These are phyloP conservation scores for Porcisia deanei DNA, from an alignment of 208 protist species.

Conservation along the genomic window DNA sequence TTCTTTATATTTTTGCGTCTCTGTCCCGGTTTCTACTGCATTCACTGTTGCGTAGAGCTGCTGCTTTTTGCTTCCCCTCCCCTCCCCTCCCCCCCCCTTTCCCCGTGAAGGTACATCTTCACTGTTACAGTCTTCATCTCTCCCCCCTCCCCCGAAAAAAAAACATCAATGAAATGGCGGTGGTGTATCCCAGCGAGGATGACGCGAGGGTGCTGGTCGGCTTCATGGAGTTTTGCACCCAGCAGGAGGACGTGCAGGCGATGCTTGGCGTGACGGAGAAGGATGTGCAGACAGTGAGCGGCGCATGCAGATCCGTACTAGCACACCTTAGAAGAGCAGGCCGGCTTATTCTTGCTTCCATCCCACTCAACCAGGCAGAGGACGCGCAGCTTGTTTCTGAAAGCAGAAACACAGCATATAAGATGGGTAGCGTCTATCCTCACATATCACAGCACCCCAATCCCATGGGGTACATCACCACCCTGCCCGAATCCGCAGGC, in stretches of 20 bases:
- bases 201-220: constrained; percentile 20
- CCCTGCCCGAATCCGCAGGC: constrained; percentile 19
- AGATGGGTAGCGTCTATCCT: constrained; percentile 30
- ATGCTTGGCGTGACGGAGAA: constrained; percentile 15
- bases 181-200: constrained; percentile 34
- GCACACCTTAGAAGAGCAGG: constrained; percentile 17
- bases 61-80: not conserved
- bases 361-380: constrained; percentile 15
- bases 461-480: constrained; percentile 19
- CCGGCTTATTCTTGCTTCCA: constrained; percentile 33
- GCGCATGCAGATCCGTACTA: constrained; percentile 32
- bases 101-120: not conserved
- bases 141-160: not conserved
- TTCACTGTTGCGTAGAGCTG: not conserved
- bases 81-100: not conserved
- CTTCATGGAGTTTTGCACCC: constrained; percentile 30
- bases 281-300: constrained; percentile 21
- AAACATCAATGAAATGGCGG: constrained; percentile 16
- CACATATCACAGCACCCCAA: constrained; percentile 13
- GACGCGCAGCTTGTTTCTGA: constrained; percentile 1
- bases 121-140: not conserved
- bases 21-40: not conserved
- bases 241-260: constrained; percentile 15
- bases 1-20: not conserved
- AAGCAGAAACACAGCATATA: constrained; percentile 13